Evolutionary conservation across 148 eudicot species (phyloP).

Genomic region (Fallopia convolvulus): DNA sequence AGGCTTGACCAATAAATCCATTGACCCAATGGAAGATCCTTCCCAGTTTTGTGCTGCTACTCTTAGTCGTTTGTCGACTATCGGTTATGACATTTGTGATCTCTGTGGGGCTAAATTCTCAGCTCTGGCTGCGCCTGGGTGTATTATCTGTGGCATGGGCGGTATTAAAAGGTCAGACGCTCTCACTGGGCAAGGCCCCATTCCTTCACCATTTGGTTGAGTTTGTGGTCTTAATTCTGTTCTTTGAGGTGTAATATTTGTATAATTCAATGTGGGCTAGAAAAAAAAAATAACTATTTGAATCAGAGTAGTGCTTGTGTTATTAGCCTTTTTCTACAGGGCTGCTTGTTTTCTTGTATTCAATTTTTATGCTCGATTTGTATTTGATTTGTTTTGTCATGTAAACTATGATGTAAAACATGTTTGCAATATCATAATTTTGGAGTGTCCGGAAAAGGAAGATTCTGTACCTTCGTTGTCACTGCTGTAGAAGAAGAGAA

Average conservation of each 20-base stretch:
- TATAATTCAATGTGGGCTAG: not conserved
- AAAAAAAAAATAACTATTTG: not conserved
- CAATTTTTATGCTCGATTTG: not conserved
- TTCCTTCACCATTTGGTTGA: slow-evolving; percentile 91
- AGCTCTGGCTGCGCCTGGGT: slow-evolving; percentile 80
- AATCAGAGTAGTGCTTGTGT: not conserved
- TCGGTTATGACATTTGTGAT: slow-evolving; percentile 94
- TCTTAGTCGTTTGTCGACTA: slow-evolving; percentile 90
- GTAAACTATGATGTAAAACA: not conserved
- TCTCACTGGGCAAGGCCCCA: slow-evolving; percentile 48
- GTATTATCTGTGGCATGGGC: slow-evolving; percentile 98
- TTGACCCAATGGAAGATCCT: slow-evolving; percentile 91
- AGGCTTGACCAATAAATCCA: slow-evolving; percentile 81
- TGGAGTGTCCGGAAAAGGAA: too few relatives aligned
- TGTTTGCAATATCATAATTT: too few relatives aligned
- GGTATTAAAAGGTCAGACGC: slow-evolving; percentile 95
- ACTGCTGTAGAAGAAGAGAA: too few relatives aligned
- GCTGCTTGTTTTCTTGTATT: not conserved
- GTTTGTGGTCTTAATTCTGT: not conserved
- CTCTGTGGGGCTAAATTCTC: slow-evolving; percentile 93
- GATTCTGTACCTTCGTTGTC: too few relatives aligned
- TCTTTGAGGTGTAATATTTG: not conserved
- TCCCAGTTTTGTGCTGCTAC: slow-evolving; percentile 98
- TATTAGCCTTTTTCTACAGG: too few relatives aligned
- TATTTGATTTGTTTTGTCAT: not conserved